Conservation (phyloP, 1,284 basidiomycete species). For the Cryptococcus sp. region DNA sequence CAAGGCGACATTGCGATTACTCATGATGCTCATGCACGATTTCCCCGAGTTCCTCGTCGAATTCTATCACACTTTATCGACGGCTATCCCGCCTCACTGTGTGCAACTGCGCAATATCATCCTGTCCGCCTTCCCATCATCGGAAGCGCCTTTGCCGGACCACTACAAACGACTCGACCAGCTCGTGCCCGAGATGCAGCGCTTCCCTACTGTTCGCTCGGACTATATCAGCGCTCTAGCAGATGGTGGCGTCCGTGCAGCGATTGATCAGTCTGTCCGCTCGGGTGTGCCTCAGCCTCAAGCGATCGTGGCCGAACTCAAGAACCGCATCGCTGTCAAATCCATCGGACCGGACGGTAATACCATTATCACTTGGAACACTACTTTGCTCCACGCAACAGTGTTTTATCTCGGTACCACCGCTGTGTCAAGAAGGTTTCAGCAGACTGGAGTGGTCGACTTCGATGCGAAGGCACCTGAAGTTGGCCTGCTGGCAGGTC, state of each 20-base stretch:
- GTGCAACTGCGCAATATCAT: conserved; percentile 96
- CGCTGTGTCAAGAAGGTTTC: conserved; percentile 74
- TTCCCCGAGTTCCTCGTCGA: conserved; percentile 98
- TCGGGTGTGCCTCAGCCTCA: conserved; percentile 62
- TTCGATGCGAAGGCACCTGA: conserved; percentile 80
- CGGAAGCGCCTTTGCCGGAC: conserved; percentile 76
- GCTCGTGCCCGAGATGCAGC: conserved; percentile 82
- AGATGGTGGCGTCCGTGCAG: conserved; percentile 70
- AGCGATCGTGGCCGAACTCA: conserved; percentile 70
- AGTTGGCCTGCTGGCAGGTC: conserved; percentile 75
- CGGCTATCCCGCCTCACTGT: conserved; percentile 87
- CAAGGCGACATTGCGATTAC: conserved; percentile 84
- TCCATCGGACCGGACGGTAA: conserved; percentile 57
- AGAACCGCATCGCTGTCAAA: conserved; percentile 70
- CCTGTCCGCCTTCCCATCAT: conserved; percentile 92
- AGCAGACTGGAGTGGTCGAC: conserved; percentile 73
- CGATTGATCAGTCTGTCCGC: conserved; percentile 81
- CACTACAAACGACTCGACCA: conserved; percentile 55
- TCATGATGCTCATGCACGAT: conserved; percentile 94
- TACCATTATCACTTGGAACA: conserved; percentile 73
- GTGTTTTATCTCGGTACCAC: conserved; percentile 94
- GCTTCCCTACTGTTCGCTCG: conserved; percentile 83
- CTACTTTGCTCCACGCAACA: conserved; percentile 84
- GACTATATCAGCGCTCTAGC: conserved; percentile 83
- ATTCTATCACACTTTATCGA: conserved; percentile 94